Evolutionary conservation across 768 basidiomycete species (phyloP).

Genomic region (Fistulinella prunicolor): DNA sequence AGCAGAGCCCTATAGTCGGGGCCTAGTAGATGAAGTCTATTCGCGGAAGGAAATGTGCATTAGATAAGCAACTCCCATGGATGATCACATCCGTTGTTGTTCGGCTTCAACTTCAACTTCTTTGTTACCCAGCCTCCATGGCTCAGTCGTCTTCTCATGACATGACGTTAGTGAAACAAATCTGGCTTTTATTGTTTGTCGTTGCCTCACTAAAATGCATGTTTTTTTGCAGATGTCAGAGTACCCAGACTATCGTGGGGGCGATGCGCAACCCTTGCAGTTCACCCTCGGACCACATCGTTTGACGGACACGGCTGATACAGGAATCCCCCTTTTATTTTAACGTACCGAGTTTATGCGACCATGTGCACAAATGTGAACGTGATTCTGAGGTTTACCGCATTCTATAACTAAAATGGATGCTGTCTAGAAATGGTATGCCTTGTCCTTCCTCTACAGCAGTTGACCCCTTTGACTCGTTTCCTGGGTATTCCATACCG

Average conservation of each 20-base stretch:
- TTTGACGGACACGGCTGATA: neutral
- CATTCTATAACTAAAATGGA: constrained; percentile 5
- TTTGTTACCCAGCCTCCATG: neutral
- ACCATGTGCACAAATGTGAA: constrained; percentile 12
- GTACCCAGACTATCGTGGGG: neutral
- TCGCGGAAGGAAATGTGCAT: constrained; percentile 3
- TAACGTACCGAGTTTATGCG: neutral
- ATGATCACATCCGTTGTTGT: too few species aligned
- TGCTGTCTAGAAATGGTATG: constrained; percentile 20
- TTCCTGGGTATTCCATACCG: neutral
- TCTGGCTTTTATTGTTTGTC: constrained; percentile 1
- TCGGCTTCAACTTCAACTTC: too few species aligned
- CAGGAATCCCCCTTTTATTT: constrained; percentile 1
- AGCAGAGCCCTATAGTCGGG: neutral
- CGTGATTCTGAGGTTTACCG: neutral
- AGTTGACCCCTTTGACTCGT: neutral
- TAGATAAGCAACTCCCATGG: constrained; percentile 14
- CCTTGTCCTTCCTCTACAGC: constrained; percentile 18
- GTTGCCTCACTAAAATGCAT: neutral
- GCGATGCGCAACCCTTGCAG: too few species aligned
- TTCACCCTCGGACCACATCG: neutral
- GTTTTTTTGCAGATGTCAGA: neutral
- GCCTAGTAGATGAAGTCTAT: neutral
- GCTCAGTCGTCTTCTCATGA: constrained; percentile 4
- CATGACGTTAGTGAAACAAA: neutral